Conservation (phyloP, 116 monocot genomes). For the Papilionanthe hybrid region DNA sequence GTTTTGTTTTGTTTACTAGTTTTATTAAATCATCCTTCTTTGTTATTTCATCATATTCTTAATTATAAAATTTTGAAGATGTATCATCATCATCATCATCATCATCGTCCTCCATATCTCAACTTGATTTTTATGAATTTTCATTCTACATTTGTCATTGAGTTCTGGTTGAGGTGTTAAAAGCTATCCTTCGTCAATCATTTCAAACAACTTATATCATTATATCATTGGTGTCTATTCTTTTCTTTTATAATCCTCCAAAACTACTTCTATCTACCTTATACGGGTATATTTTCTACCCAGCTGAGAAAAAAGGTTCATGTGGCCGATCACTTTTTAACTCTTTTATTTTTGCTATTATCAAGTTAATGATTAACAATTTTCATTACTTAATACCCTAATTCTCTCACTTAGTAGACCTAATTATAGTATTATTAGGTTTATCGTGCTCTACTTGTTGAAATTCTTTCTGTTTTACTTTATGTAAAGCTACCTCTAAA, state of each 20-base stretch:
- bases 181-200: neutral
- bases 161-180: neutral
- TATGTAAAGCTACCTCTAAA: too few relatives aligned
- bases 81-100: neutral
- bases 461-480: too few relatives aligned
- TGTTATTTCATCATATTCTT: neutral
- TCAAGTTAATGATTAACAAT: too few relatives aligned
- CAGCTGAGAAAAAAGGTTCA: too few relatives aligned
- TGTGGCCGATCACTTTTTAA: too few relatives aligned
- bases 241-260: neutral
- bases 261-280: neutral
- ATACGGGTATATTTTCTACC: too few relatives aligned
- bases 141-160: neutral
- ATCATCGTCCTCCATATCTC: neutral
- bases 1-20: neutral
- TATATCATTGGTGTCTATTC: neutral
- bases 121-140: neutral
- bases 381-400: too few relatives aligned
- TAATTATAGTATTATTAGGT: too few relatives aligned
- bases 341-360: too few relatives aligned
- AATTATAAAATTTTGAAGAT: neutral
- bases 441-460: too few relatives aligned
- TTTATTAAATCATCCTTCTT: neutral
- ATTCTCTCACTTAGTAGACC: too few relatives aligned
- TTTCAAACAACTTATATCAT: neutral